Conservation (phyloP, 768 basidiomycete genomes). For the Leccinum rimulosum region DNA sequence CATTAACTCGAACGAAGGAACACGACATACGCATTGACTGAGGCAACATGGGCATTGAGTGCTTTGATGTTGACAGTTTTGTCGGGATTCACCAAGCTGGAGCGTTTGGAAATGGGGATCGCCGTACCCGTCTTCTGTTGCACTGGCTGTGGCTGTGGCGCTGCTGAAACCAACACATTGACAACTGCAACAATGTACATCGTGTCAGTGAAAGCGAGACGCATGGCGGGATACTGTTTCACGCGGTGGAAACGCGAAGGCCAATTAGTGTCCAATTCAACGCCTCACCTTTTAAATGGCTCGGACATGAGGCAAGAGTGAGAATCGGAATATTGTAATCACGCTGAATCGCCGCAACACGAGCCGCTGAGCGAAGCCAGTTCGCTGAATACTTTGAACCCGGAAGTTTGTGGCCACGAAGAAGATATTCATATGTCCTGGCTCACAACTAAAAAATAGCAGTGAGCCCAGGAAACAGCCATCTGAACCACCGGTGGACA, state of each 20-base stretch:
- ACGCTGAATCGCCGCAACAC: background rate
- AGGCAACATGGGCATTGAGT: conserved; percentile 5
- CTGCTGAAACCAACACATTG: conserved; percentile 4
- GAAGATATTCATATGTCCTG: background rate
- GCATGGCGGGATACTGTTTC: background rate
- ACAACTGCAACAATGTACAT: conserved; percentile 4
- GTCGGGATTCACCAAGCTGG: conserved; percentile 4
- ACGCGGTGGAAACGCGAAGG: background rate
- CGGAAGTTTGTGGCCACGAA: background rate
- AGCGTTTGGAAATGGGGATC: conserved; percentile 13
- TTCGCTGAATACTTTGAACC: background rate
- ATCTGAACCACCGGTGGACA: background rate
- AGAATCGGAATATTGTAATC: background rate
- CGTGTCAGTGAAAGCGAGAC: background rate
- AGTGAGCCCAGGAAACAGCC: background rate
- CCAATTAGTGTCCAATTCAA: background rate
- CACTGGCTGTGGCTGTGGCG: background rate
- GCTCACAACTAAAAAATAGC: background rate
- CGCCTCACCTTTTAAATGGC: background rate
- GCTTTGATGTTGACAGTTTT: conserved; percentile 4
- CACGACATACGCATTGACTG: conserved; percentile 8
- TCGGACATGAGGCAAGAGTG: background rate
- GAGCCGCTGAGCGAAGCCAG: background rate
- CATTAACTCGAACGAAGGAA: background rate
- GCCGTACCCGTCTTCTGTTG: background rate